A percentile compares a stretch with the other conserved stretches of the same genome.
These are phyloP conservation scores for Rhodomyrtus tomentosa DNA, from an alignment of 345 rosid species.

Conservation along the genomic window DNA sequence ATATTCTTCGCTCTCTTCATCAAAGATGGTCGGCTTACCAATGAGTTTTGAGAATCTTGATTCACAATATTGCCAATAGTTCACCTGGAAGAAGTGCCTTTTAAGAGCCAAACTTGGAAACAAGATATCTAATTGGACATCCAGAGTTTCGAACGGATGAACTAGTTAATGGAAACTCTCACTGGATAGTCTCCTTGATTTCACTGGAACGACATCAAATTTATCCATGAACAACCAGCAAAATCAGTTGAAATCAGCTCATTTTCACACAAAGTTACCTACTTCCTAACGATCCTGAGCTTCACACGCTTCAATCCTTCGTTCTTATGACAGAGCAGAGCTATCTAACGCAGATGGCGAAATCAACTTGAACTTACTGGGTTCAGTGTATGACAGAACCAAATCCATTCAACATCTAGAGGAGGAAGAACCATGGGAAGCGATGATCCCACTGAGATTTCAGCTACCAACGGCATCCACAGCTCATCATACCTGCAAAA, in stretches of 20 bases:
- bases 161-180: slow-evolving; percentile 1
- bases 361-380: slow-evolving; percentile 38
- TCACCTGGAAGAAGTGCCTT: slow-evolving; percentile 19
- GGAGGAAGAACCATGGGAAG: slow-evolving; percentile 80
- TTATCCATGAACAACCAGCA: background rate
- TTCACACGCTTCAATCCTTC: background rate
- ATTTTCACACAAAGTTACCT: background rate
- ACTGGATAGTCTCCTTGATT: background rate
- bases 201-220: background rate
- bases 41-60: slow-evolving; percentile 65
- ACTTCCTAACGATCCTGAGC: background rate
- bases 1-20: slow-evolving; percentile 71
- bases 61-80: slow-evolving; percentile 60
- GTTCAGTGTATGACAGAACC: slow-evolving; percentile 89
- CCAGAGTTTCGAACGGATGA: slow-evolving; percentile 1
- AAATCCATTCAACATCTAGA: slow-evolving; percentile 90
- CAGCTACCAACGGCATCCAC: slow-evolving; percentile 93
- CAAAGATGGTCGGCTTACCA: slow-evolving; percentile 64
- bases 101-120: background rate
- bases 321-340: background rate
- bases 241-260: background rate
- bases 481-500: slow-evolving; percentile 67
- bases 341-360: background rate
- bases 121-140: background rate
- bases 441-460: slow-evolving; percentile 47